Evolutionary conservation across 768 basidiomycete genomes (phyloP).

Genomic region (Calvatia gigantea): DNA sequence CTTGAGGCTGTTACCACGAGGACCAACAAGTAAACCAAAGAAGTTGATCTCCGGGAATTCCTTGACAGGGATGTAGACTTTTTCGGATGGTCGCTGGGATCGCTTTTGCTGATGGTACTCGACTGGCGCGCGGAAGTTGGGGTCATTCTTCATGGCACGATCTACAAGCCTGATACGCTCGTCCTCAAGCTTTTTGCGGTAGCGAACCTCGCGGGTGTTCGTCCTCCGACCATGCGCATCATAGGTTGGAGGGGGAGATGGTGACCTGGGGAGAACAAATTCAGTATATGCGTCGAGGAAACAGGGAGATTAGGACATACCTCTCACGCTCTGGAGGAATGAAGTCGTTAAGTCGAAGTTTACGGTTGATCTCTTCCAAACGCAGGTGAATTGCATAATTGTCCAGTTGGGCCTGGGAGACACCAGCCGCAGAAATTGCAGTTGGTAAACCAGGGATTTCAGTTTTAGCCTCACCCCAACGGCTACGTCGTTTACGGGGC

Average conservation of each 20-base stretch:
- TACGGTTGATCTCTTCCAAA: slow-evolving; percentile 96
- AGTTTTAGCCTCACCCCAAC: slow-evolving; percentile 94
- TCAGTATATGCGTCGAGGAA: slow-evolving; percentile 24
- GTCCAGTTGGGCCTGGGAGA: slow-evolving; percentile 94
- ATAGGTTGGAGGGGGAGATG: slow-evolving; percentile 96
- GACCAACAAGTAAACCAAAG: slow-evolving; percentile 96
- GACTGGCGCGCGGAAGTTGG: slow-evolving; percentile 94
- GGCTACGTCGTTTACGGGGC: slow-evolving; percentile 91
- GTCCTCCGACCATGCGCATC: slow-evolving; percentile 97
- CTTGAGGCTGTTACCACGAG: slow-evolving; percentile 98
- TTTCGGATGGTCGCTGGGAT: slow-evolving; percentile 90
- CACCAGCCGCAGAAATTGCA: slow-evolving; percentile 88
- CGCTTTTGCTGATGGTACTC: slow-evolving; percentile 96
- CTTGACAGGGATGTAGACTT: slow-evolving; percentile 99
- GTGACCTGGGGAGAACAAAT: slow-evolving; percentile 52
- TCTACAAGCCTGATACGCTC: slow-evolving; percentile 93
- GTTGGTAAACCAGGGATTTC: slow-evolving; percentile 93
- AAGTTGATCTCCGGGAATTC: slow-evolving; percentile 99
- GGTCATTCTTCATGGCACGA: slow-evolving; percentile 95
- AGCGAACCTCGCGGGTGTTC: slow-evolving; percentile 97
- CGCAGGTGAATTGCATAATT: slow-evolving; percentile 96
- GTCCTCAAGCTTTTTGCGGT: slow-evolving; percentile 92
- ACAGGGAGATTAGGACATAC: slow-evolving; percentile 34
- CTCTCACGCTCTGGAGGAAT: slow-evolving; percentile 94
- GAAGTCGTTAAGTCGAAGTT: slow-evolving; percentile 90